Evolutionary conservation across 345 rosid genomes (phyloP).

Genomic region (Streptanthus diversifolius): DNA sequence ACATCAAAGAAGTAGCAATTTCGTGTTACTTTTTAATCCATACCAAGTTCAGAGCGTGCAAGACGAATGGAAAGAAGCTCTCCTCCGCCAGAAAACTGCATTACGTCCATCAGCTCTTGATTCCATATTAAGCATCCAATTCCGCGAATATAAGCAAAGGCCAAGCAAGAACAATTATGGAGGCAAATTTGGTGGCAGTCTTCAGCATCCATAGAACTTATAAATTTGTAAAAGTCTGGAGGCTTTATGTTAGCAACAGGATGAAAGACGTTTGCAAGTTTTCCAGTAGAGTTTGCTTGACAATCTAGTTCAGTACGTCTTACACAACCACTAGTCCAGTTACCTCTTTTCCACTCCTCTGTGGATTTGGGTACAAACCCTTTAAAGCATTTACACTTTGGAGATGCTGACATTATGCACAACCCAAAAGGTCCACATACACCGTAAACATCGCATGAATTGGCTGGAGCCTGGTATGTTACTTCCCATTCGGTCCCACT

Average conservation of each 20-base stretch:
- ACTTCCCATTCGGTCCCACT: neutral
- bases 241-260: slow-evolving; percentile 10
- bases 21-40: neutral
- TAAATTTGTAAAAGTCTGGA: slow-evolving; percentile 21
- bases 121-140: slow-evolving; percentile 31
- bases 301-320: slow-evolving; percentile 18
- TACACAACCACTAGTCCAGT: slow-evolving; percentile 31
- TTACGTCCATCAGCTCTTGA: neutral
- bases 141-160: slow-evolving; percentile 16
- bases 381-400: slow-evolving; percentile 22
- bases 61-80: slow-evolving; percentile 24
- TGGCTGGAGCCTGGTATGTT: neutral
- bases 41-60: slow-evolving; percentile 26
- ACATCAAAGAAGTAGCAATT: neutral
- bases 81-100: slow-evolving; percentile 1
- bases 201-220: neutral
- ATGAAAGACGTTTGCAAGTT: neutral
- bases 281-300: neutral
- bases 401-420: neutral
- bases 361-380: slow-evolving; percentile 23
- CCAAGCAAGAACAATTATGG: slow-evolving; percentile 31
- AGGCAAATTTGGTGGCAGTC: slow-evolving; percentile 20
- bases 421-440: slow-evolving; percentile 33
- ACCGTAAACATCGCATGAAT: neutral
- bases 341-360: slow-evolving; percentile 25